phyloP scores from a whole-genome alignment of 1,139 yeast genomes.

The Suhomyces wounanorum region DNA sequence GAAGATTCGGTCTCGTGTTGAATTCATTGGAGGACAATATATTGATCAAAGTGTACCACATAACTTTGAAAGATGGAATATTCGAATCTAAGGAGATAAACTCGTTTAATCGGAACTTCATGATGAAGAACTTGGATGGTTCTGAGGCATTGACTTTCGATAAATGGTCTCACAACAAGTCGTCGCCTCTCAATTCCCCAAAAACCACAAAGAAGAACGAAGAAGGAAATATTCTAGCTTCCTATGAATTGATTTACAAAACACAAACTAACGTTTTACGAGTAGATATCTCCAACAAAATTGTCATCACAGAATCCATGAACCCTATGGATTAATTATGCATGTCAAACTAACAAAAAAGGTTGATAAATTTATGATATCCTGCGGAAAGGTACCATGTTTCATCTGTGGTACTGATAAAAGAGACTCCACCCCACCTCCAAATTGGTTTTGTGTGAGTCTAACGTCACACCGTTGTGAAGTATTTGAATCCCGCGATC shows the following conservation, averaged over 20 bases:
- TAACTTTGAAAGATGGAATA: constrained; percentile 7
- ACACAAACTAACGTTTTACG: constrained; percentile 8
- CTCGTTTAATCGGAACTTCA: constrained; percentile 12
- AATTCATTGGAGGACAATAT: constrained; percentile 12
- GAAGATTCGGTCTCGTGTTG: constrained; percentile 13
- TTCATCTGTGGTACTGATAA: too few species aligned
- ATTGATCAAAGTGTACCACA: constrained; percentile 14
- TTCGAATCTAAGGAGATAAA: constrained; percentile 16
- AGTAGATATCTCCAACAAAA: constrained; percentile 13
- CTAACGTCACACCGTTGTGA: too few species aligned
- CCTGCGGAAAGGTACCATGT: too few species aligned
- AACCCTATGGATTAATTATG: not conserved
- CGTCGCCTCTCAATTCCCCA: not conserved
- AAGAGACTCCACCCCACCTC: too few species aligned
- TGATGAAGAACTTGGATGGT: constrained; percentile 2
- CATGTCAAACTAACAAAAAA: not conserved
- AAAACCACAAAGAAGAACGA: constrained; percentile 6
- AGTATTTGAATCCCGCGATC: not conserved
- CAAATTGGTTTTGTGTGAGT: too few species aligned
- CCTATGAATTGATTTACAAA: constrained; percentile 12
- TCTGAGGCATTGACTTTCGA: constrained; percentile 4
- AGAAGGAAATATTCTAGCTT: constrained; percentile 1
- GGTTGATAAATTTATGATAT: not conserved
- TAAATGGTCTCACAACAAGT: constrained; percentile 2
- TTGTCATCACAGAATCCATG: not conserved